Conservation (phyloP, 139 green algal genomes). For the Chlorokybus atmophyticus region DNA sequence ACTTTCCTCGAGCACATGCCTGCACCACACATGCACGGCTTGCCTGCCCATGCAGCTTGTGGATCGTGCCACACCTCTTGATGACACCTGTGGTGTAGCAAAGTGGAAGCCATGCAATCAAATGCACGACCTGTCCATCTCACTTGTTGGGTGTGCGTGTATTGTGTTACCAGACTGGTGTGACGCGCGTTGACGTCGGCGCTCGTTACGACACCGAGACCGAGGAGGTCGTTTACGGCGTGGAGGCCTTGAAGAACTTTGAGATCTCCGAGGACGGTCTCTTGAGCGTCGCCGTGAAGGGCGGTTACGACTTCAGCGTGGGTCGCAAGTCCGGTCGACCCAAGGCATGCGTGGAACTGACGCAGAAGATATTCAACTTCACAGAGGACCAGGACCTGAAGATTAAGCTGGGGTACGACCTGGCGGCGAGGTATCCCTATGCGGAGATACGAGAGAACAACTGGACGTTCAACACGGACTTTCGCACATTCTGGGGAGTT, state of each 20-base stretch:
- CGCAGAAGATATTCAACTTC: slow-evolving; percentile 55
- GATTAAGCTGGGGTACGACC: slow-evolving; percentile 41
- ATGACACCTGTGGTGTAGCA: too few species aligned
- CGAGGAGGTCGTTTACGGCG: slow-evolving; percentile 30
- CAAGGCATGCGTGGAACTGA: slow-evolving; percentile 35
- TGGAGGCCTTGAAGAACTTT: slow-evolving; percentile 32
- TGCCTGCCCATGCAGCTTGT: too few species aligned
- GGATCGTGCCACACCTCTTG: too few species aligned
- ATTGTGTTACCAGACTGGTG: background rate
- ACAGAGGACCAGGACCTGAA: slow-evolving; percentile 55
- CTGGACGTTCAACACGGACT: slow-evolving; percentile 42
- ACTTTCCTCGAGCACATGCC: too few species aligned
- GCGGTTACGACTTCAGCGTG: slow-evolving; percentile 1
- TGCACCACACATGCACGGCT: too few species aligned
- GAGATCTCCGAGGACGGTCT: slow-evolving; percentile 35
- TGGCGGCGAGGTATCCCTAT: slow-evolving; percentile 22
- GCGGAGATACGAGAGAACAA: slow-evolving; percentile 52
- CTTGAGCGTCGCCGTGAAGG: slow-evolving; percentile 37
- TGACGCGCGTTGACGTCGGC: slow-evolving; percentile 32
- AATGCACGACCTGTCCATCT: background rate
- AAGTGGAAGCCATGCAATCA: too few species aligned
- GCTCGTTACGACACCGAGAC: slow-evolving; percentile 21
- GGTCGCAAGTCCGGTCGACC: background rate
- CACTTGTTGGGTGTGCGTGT: too few species aligned
- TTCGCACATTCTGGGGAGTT: background rate